Evolutionary conservation across 768 basidiomycete species (phyloP).

Genomic region (Coprinopsis cinerea): DNA sequence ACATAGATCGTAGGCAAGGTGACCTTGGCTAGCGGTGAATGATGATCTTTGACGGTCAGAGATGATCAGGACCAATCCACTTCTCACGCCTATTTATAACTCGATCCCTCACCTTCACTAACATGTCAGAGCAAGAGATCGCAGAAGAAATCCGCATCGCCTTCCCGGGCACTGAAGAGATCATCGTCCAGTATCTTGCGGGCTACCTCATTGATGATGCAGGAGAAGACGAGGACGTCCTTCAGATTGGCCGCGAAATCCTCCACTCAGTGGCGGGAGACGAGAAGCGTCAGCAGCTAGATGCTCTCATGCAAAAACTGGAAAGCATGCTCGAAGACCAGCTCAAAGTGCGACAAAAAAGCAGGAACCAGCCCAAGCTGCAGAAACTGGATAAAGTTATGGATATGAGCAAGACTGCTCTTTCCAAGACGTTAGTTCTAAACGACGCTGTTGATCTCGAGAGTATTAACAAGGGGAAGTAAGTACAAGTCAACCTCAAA

Average conservation of each 20-base stretch:
- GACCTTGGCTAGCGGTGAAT: background rate
- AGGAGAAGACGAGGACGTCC: constrained; percentile 81
- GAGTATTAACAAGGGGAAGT: constrained; percentile 94
- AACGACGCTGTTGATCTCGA: constrained; percentile 84
- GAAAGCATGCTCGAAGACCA: constrained; percentile 61
- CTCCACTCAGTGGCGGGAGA: constrained; percentile 73
- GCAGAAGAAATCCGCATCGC: constrained; percentile 68
- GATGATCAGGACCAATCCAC: constrained; percentile 1
- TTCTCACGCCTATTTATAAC: constrained; percentile 5
- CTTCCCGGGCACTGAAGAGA: constrained; percentile 77
- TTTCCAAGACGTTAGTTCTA: constrained; percentile 76
- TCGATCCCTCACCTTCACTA: background rate
- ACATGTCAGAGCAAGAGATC: constrained; percentile 69
- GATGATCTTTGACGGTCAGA: background rate
- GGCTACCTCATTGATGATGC: constrained; percentile 87
- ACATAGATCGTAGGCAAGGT: background rate
- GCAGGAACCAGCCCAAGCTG: constrained; percentile 57
- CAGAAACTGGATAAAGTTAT: constrained; percentile 80
- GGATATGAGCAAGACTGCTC: constrained; percentile 79
- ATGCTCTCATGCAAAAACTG: constrained; percentile 62
- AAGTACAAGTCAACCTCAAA: too few species aligned
- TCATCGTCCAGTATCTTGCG: constrained; percentile 81
- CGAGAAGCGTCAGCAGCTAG: constrained; percentile 45
- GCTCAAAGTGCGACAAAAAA: constrained; percentile 50
- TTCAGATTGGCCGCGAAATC: constrained; percentile 69